Conservation (phyloP, 352 stramenopile species). For the Pythium utonaiense region DNA sequence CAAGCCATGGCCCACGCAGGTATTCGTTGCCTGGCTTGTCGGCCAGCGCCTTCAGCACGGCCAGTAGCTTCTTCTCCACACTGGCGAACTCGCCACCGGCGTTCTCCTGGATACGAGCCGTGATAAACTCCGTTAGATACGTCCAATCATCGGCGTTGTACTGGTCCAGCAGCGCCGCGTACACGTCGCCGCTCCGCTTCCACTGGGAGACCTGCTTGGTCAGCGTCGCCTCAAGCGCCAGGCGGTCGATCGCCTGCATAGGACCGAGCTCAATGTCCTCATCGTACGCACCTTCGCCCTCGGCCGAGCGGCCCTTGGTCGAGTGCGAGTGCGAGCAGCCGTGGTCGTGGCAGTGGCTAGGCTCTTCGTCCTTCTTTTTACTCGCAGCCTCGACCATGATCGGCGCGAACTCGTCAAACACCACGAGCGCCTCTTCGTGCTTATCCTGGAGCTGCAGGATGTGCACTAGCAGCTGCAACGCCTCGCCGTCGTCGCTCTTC, state of each 20-base stretch:
- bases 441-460: conserved; percentile 74
- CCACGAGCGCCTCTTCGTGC: conserved; percentile 52
- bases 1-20: conserved; percentile 68
- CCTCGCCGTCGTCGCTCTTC: conserved; percentile 58
- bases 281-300: conserved; percentile 72
- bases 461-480: conserved; percentile 63
- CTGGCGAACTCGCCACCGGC: conserved; percentile 10
- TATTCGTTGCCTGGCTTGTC: conserved; percentile 41
- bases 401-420: conserved; percentile 69
- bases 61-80: conserved; percentile 30
- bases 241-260: conserved; percentile 76
- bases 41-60: conserved; percentile 45
- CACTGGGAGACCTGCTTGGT: conserved; percentile 47
- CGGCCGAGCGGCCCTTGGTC: conserved; percentile 46
- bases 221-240: conserved; percentile 66
- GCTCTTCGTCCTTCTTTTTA: conserved; percentile 7
- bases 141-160: conserved; percentile 84
- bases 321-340: conserved; percentile 15
- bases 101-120: conserved; percentile 40
- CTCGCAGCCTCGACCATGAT: conserved; percentile 22
- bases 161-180: conserved; percentile 54
- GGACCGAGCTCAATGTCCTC: conserved; percentile 81
- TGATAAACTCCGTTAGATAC: conserved; percentile 68
- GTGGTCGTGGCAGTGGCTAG: conserved; percentile 18
- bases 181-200: conserved; percentile 48